Evolutionary conservation across 2,329 filamentous ascomycete genomes (phyloP).

Genomic region (Pestalotiopsis sp.): DNA sequence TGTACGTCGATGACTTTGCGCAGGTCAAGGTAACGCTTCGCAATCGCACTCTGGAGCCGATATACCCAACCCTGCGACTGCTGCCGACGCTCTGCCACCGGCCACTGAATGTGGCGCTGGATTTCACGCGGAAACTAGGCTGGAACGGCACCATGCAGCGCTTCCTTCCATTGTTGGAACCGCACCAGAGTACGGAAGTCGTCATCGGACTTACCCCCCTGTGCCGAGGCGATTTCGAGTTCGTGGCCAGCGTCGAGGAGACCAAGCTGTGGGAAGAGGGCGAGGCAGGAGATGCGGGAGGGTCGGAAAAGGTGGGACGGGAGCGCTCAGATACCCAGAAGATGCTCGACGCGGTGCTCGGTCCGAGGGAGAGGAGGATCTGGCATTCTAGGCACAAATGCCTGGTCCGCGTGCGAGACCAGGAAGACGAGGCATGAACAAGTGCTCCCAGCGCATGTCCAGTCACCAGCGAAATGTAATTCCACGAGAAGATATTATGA

Average conservation of each 20-base stretch:
- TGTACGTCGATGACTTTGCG: constrained; percentile 64
- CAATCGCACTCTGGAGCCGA: constrained; percentile 70
- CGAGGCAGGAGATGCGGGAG: constrained; percentile 26
- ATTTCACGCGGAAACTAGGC: constrained; percentile 78
- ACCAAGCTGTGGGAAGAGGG: constrained; percentile 53
- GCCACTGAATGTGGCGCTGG: constrained; percentile 71
- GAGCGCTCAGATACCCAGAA: constrained; percentile 54
- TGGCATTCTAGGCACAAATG: constrained; percentile 66
- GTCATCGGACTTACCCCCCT: constrained; percentile 73
- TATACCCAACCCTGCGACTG: constrained; percentile 74
- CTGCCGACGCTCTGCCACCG: constrained; percentile 77
- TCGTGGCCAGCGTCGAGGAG: constrained; percentile 82
- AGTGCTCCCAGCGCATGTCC: background rate
- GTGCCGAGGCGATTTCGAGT: constrained; percentile 80
- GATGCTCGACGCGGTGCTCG: constrained; percentile 60
- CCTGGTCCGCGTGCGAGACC: constrained; percentile 55
- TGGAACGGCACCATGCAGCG: constrained; percentile 87
- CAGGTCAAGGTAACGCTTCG: constrained; percentile 70
- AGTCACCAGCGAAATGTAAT: background rate
- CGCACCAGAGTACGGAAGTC: constrained; percentile 60
- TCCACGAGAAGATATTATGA: background rate
- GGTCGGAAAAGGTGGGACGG: constrained; percentile 20
- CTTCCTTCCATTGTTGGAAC: constrained; percentile 63
- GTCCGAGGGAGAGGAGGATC: constrained; percentile 60
- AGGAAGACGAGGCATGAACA: constrained; percentile 14